These are phyloP conservation scores for Pichia nakasei DNA, from an alignment of 805 yeast genomes.

Conservation along the genomic window DNA sequence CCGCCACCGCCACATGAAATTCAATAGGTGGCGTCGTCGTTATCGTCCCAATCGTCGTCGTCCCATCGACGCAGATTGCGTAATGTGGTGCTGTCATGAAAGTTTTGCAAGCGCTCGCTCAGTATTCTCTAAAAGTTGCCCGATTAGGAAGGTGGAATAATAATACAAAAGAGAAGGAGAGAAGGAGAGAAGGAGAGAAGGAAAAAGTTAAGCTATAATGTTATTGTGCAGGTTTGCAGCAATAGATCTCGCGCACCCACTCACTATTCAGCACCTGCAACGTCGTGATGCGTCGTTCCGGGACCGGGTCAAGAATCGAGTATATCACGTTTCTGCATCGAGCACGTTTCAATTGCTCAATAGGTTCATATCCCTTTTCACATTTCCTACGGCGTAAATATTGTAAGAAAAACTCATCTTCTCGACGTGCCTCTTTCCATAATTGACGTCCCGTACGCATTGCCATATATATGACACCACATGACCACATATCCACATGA, in stretches of 20 bases:
- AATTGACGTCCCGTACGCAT: slow-evolving; percentile 91
- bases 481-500: slow-evolving; percentile 82
- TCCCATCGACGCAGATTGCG: too few species aligned
- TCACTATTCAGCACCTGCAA: slow-evolving; percentile 84
- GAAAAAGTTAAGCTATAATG: too few species aligned
- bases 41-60: too few species aligned
- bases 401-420: slow-evolving; percentile 71
- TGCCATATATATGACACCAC: slow-evolving; percentile 89
- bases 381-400: slow-evolving; percentile 75
- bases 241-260: slow-evolving; percentile 86
- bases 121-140: too few species aligned
- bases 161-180: too few species aligned
- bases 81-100: too few species aligned
- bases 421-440: slow-evolving; percentile 68
- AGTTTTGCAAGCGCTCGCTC: too few species aligned
- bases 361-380: slow-evolving; percentile 84
- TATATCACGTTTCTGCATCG: slow-evolving; percentile 90
- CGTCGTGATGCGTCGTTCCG: slow-evolving; percentile 79
- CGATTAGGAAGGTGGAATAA: too few species aligned
- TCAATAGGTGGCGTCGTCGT: too few species aligned
- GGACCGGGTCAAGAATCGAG: slow-evolving; percentile 87
- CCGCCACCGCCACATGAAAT: too few species aligned
- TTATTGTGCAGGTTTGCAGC: slow-evolving; percentile 26
- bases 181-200: too few species aligned
- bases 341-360: slow-evolving; percentile 75